Conservation (phyloP, 768 basidiomycete species). For the Amanita polypyramis region DNA sequence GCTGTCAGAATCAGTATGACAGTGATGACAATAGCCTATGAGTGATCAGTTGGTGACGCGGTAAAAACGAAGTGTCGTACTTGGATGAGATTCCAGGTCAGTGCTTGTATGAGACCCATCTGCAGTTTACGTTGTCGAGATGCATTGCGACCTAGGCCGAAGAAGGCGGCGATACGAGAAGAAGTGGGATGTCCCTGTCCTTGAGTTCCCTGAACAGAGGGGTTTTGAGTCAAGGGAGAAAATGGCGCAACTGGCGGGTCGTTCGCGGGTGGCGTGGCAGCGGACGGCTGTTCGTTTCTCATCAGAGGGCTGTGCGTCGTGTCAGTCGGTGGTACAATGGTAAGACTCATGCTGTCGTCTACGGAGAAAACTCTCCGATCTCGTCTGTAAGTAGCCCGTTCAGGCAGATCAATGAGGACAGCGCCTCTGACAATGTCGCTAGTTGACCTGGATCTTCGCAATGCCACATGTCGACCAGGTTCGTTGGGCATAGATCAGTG, state of each 20-base stretch:
- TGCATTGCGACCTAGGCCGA: constrained; percentile 45
- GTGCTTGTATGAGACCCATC: constrained; percentile 34
- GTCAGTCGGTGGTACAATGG: not conserved
- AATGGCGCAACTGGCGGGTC: not conserved
- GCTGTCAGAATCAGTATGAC: constrained; percentile 32
- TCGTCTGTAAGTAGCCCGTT: not conserved
- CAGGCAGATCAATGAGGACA: constrained; percentile 9
- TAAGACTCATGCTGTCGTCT: constrained; percentile 3
- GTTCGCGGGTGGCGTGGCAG: not conserved
- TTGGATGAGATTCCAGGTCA: constrained; percentile 37
- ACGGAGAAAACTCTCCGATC: constrained; percentile 8
- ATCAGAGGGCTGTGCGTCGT: not conserved
- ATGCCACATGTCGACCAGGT: constrained; percentile 13
- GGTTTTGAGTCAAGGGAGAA: not conserved
- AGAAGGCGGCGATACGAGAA: constrained; percentile 20
- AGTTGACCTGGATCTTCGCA: constrained; percentile 29
- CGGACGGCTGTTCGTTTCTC: not conserved
- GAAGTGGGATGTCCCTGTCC: not conserved
- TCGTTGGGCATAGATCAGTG: constrained; percentile 16
- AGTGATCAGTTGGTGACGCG: constrained; percentile 3
- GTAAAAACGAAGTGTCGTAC: too few species aligned
- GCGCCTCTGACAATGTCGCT: constrained; percentile 28
- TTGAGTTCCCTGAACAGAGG: not conserved
- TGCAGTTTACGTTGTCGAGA: constrained; percentile 35
- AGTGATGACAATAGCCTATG: constrained; percentile 40